Evolutionary conservation across 768 basidiomycete genomes (phyloP).

Genomic region (Stropharia rugosoannulata): DNA sequence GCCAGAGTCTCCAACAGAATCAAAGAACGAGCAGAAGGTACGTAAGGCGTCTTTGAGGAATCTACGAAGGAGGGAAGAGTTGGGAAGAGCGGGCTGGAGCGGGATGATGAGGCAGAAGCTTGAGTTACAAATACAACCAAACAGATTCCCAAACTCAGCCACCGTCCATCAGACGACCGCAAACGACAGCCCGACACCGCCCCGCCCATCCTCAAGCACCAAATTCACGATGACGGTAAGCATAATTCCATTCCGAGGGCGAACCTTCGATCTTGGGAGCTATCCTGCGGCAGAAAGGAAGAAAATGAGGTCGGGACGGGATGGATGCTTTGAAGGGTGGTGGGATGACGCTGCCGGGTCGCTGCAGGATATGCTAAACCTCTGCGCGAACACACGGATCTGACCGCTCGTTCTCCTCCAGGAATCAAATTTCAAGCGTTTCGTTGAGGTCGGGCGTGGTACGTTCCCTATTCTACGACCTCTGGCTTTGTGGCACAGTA

Average conservation of each 20-base stretch:
- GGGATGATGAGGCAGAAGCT: background rate
- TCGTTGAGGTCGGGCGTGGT: constrained; percentile 98
- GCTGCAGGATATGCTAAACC: constrained; percentile 4
- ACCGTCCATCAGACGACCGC: constrained; percentile 12
- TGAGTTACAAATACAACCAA: constrained; percentile 1
- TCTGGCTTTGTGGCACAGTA: background rate
- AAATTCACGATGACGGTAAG: constrained; percentile 33
- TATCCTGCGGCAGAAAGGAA: constrained; percentile 3
- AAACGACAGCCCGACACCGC: constrained; percentile 24
- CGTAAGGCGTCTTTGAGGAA: too few species aligned
- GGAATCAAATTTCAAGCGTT: constrained; percentile 92
- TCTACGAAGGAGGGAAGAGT: too few species aligned
- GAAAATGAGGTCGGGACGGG: constrained; percentile 12
- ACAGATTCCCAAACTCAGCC: constrained; percentile 2
- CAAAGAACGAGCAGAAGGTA: too few species aligned
- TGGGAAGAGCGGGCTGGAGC: too few species aligned
- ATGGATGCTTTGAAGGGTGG: constrained; percentile 19
- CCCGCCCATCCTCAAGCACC: constrained; percentile 26
- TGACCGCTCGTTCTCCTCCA: constrained; percentile 24
- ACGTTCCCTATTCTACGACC: constrained; percentile 17
- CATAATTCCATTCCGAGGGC: constrained; percentile 8
- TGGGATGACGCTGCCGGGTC: constrained; percentile 15
- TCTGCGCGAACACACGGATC: constrained; percentile 3
- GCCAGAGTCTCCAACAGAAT: too few species aligned
- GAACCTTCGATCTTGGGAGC: constrained; percentile 15